These are phyloP conservation scores for Fraxinus paxiana DNA, from an alignment of 305 asterid species.

Conservation along the genomic window DNA sequence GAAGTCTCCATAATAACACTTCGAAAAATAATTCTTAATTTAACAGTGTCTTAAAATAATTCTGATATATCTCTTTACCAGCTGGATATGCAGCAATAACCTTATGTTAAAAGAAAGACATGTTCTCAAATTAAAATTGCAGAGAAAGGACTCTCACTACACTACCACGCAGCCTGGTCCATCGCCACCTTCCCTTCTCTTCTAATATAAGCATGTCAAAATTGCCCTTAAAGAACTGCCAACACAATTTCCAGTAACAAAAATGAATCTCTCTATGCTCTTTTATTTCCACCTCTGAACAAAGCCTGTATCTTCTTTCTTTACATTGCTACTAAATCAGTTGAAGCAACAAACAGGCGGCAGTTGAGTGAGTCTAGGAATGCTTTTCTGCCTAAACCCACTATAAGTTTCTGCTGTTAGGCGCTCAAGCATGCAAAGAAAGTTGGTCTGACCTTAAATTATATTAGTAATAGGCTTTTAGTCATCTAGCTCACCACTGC, in stretches of 20 bases:
- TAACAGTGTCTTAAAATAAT: background rate
- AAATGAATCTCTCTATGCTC: background rate
- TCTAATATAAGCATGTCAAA: background rate
- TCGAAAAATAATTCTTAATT: background rate
- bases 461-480: background rate
- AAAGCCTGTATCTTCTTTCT: background rate
- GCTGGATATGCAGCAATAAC: background rate
- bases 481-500: background rate
- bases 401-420: background rate
- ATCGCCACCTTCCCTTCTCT: background rate
- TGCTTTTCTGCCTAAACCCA: background rate
- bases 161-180: background rate
- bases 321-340: background rate
- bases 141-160: background rate
- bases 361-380: background rate
- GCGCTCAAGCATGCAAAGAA: background rate
- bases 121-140: background rate
- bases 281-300: background rate
- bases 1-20: background rate
- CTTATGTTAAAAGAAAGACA: background rate
- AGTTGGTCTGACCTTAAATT: background rate
- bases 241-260: background rate
- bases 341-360: background rate
- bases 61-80: background rate
- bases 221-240: background rate